These are phyloP conservation scores for Kluyveromyces lactis DNA, from an alignment of 805 yeast genomes.

Conservation along the genomic window DNA sequence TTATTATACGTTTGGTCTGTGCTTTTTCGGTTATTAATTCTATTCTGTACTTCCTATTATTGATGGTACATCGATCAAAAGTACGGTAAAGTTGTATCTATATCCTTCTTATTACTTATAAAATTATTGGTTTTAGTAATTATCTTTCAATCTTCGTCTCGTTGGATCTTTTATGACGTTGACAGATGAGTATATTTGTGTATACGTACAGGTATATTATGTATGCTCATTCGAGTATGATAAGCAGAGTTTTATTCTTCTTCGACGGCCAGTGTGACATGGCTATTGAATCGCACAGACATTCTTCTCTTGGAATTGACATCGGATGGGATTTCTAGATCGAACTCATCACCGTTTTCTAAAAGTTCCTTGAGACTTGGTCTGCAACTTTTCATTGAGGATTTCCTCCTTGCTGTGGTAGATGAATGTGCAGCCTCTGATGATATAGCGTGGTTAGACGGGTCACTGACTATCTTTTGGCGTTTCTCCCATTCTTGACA, in stretches of 20 bases:
- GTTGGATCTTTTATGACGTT: too few relatives aligned
- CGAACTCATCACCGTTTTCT: constrained; percentile 37
- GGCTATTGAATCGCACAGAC: constrained; percentile 58
- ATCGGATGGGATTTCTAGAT: constrained; percentile 37
- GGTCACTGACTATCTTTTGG: not conserved
- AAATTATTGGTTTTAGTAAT: not conserved
- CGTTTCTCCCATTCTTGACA: constrained; percentile 36
- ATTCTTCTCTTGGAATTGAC: constrained; percentile 42
- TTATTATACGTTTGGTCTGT: too few relatives aligned
- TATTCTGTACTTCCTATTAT: too few relatives aligned
- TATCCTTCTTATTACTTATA: too few relatives aligned
- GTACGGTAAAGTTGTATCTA: too few relatives aligned
- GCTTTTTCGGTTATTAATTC: too few relatives aligned
- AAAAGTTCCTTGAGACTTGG: constrained; percentile 43
- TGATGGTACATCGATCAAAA: too few relatives aligned
- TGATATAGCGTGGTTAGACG: not conserved
- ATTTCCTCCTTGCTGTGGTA: constrained; percentile 18
- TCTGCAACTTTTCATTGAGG: constrained; percentile 26
- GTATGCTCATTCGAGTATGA: not conserved
- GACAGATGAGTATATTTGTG: too few relatives aligned
- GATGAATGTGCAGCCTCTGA: not conserved
- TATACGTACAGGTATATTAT: too few relatives aligned
- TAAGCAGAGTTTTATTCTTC: constrained; percentile 10
- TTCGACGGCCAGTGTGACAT: constrained; percentile 44
- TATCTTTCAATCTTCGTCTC: too few relatives aligned